Evolutionary conservation across 108 stramenopile genomes (phyloP).

Genomic region (Cyclostephanos tholiformis): DNA sequence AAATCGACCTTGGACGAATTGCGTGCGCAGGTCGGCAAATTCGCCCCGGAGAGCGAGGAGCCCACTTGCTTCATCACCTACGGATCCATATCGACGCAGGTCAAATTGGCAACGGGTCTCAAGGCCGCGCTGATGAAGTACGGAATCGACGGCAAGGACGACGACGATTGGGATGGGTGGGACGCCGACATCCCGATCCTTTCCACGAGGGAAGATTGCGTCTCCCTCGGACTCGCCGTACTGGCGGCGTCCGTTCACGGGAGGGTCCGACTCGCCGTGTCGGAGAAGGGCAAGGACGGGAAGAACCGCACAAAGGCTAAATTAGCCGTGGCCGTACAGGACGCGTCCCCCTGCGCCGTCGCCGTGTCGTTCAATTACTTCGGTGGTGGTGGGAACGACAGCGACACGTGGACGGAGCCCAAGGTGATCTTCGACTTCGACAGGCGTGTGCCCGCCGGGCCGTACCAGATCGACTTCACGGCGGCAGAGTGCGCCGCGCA

Average conservation of each 20-base stretch:
- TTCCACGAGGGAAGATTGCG: conserved; percentile 61
- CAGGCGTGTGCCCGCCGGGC: conserved; percentile 89
- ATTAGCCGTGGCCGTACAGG: no score
- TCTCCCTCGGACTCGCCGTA: conserved; percentile 71
- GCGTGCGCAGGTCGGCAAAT: no score
- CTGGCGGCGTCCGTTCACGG: conserved; percentile 80
- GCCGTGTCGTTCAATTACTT: no score
- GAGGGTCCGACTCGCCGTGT: conserved; percentile 53
- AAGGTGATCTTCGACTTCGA: conserved; percentile 90
- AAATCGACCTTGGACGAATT: no score
- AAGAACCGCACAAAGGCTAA: no score
- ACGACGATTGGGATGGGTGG: conserved; percentile 69
- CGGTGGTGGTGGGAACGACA: conserved; percentile 38
- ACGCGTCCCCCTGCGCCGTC: no score
- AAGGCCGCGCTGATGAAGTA: conserved; percentile 47
- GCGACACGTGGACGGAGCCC: conserved; percentile 65
- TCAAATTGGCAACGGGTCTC: conserved; percentile 34
- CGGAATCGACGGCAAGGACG: conserved; percentile 27
- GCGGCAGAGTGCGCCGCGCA: conserved; percentile 82
- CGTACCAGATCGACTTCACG: conserved; percentile 73
- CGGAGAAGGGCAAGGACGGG: conserved; percentile 52
- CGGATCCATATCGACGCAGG: conserved; percentile 61
- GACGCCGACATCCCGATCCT: conserved; percentile 60
- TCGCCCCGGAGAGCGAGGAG: no score
- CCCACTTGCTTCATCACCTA: no score